These are phyloP conservation scores for Fusarium sulawesiense DNA, from an alignment of 2,329 filamentous ascomycete species.

Conservation along the genomic window DNA sequence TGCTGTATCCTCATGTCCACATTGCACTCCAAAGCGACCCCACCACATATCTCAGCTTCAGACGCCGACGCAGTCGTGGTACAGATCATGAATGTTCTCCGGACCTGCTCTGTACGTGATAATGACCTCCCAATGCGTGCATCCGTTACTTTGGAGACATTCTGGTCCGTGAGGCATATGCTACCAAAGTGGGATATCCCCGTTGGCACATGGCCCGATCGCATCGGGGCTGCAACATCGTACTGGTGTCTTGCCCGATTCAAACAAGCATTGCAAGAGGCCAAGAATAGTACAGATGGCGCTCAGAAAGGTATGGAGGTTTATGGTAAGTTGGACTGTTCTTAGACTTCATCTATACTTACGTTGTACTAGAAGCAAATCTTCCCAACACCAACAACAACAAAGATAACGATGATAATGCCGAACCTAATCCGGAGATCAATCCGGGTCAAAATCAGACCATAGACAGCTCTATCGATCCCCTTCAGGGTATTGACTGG, in stretches of 20 bases:
- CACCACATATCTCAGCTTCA: conserved; percentile 46
- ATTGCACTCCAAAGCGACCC: conserved; percentile 57
- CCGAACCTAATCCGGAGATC: conserved; percentile 14
- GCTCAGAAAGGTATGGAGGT: conserved; percentile 48
- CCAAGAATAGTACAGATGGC: conserved; percentile 49
- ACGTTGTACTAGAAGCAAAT: conserved; percentile 4
- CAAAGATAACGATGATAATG: not conserved
- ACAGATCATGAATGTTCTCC: conserved; percentile 52
- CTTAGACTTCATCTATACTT: not conserved
- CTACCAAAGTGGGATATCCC: conserved; percentile 55
- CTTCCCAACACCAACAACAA: not conserved
- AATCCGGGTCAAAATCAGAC: conserved; percentile 29
- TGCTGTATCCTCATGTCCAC: conserved; percentile 59
- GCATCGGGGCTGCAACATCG: conserved; percentile 61
- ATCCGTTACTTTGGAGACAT: conserved; percentile 61
- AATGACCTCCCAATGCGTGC: conserved; percentile 61
- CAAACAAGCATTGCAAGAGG: conserved; percentile 57
- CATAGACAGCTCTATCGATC: conserved; percentile 46
- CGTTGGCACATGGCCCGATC: conserved; percentile 56
- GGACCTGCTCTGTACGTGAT: conserved; percentile 60
- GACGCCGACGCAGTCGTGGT: conserved; percentile 49
- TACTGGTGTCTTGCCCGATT: conserved; percentile 62
- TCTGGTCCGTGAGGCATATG: conserved; percentile 56
- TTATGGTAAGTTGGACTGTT: conserved; percentile 43
- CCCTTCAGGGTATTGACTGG: conserved; percentile 62